Percentiles rank a stretch among this genome's conserved stretches.
Conservation (phyloP, 208 protist genomes). For the Leishmania turanica region DNA sequence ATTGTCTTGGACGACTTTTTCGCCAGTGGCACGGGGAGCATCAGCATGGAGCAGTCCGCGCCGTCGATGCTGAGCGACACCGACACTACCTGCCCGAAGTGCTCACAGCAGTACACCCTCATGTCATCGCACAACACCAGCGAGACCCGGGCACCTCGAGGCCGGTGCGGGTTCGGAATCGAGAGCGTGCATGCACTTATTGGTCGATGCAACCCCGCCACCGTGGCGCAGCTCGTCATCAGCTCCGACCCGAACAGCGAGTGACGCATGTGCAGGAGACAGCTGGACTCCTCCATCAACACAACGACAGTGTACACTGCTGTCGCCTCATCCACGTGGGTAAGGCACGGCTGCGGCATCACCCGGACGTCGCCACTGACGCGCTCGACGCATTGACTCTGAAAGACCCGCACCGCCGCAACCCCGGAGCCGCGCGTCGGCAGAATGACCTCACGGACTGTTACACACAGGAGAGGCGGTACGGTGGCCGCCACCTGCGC, state of each 20-base stretch:
- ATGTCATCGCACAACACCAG: slow-evolving; percentile 25
- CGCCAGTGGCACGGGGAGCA: background rate
- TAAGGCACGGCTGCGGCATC: slow-evolving; percentile 11
- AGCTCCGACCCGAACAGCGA: slow-evolving; percentile 2
- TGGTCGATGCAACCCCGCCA: slow-evolving; percentile 7
- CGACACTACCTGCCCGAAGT: slow-evolving; percentile 12
- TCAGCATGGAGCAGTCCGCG: background rate
- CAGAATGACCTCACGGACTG: slow-evolving; percentile 41
- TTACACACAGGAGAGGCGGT: slow-evolving; percentile 25
- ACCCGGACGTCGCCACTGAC: background rate
- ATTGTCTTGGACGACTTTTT: background rate
- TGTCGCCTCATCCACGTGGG: slow-evolving; percentile 13
- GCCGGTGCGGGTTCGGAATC: slow-evolving; percentile 6
- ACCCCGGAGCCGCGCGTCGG: slow-evolving; percentile 11
- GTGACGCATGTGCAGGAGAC: slow-evolving; percentile 19
- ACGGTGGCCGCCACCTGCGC: background rate
- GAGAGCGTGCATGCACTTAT: slow-evolving; percentile 19
- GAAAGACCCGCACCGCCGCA: slow-evolving; percentile 27
- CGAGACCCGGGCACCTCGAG: slow-evolving; percentile 10
- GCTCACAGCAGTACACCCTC: slow-evolving; percentile 30
- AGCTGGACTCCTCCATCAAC: background rate
- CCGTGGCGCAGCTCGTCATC: background rate
- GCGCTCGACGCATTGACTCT: slow-evolving; percentile 31
- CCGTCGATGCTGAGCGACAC: slow-evolving; percentile 17
- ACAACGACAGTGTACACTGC: slow-evolving; percentile 27